Base-by-base conservation (phyloP, 2,329 filamentous ascomycete species). In the Tolypocladium pustulatum region DNA sequence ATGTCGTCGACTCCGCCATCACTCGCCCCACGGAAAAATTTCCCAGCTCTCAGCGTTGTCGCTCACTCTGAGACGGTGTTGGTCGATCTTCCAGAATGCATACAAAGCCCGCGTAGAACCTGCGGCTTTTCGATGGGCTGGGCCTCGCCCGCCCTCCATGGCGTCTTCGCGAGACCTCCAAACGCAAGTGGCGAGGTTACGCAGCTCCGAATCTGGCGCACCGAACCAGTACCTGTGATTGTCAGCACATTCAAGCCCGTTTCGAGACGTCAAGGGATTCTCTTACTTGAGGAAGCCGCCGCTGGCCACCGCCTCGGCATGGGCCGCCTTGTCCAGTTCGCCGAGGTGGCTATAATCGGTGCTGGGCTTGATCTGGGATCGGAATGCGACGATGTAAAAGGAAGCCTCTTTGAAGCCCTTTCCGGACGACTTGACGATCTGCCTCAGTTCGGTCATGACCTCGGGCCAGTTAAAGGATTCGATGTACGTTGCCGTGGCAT, bases 351-450 rank as follows among this genome's bases (percentile, higher is more conserved):
- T 81, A 60, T 84, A 84, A 62, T 90, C 84, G 1, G 87, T 88
- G 15, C 78, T 81, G 2, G 81, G 78, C 41, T 85, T 84, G 58
- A 96, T 83, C 63, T 79, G 81, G 7, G 89, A 93, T 20, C 90
- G 82, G 73, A 96, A 96, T 5, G 87, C 87, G 46, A 96, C 91
- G 58, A 94, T 85, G 73, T 93, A 96, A 75, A 93, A 96, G 34
- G 77, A 79, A 55, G 79, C 81, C 60, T 80, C 76, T 57, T 76
- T 80, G 84, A 88, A 93, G 2, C 59, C 61, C 7, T 73, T 73
- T 15, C 79, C 69, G 8, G 71, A 78, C 10, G 73, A 69, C 3
- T 66, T 64, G 13, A 77, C 73, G 3, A 91, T 75, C 1, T 75
- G 67, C 59, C 74, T 78, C 56, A 94, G 73, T 37, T 81, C 75